These are phyloP conservation scores for Tetrapisispora namnaoensis DNA, from an alignment of 805 yeast genomes.

Conservation along the genomic window DNA sequence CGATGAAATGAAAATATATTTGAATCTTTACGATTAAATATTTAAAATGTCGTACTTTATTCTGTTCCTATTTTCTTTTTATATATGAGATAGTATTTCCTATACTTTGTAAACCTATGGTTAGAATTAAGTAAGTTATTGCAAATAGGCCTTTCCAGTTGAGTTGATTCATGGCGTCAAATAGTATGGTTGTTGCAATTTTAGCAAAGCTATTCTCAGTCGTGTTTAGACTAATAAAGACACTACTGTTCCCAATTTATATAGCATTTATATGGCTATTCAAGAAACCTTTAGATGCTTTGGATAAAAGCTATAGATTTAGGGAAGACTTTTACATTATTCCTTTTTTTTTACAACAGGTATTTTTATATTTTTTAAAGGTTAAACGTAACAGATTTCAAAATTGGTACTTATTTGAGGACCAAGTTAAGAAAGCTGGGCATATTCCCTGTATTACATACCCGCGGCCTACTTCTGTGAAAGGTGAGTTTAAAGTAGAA, in stretches of 20 bases:
- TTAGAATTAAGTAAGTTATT: background rate
- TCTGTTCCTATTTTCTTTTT: no score
- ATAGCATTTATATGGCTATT: conserved; percentile 5
- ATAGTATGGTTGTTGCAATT: background rate
- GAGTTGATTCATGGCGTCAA: no score
- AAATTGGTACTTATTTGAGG: conserved; percentile 63
- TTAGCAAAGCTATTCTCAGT: background rate
- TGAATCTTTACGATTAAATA: no score
- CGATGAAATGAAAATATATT: no score
- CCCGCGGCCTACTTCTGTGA: conserved; percentile 32
- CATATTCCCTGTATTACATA: conserved; percentile 53
- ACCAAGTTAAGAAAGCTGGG: conserved; percentile 40
- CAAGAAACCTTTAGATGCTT: conserved; percentile 10
- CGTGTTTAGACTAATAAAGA: background rate
- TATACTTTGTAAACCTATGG: background rate
- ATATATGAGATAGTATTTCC: no score
- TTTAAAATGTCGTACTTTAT: no score
- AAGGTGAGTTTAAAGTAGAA: conserved; percentile 50
- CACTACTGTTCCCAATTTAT: conserved; percentile 11
- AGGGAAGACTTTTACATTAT: conserved; percentile 46
- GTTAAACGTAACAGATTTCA: conserved; percentile 33
- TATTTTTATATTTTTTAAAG: conserved; percentile 32
- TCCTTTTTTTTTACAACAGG: conserved; percentile 34
- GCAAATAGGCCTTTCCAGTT: no score
- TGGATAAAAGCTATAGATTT: conserved; percentile 29